Conservation (phyloP, 305 asterid genomes). For the Rubia peregrina region DNA sequence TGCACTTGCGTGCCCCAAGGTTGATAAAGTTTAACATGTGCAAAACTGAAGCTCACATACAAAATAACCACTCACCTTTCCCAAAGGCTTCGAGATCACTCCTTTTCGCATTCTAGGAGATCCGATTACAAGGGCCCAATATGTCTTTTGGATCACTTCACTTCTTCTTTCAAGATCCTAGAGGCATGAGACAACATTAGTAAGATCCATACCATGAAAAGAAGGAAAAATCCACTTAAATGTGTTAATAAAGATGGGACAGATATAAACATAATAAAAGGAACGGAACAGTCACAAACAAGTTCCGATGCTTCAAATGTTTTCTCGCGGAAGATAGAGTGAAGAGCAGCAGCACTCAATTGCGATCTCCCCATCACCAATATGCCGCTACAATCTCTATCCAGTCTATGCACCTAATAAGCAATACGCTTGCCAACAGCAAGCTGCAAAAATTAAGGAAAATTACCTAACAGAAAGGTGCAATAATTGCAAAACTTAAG, state of each 20-base stretch:
- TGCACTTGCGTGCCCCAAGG: neutral
- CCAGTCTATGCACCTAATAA: slow-evolving; percentile 90
- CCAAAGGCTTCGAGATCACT: slow-evolving; percentile 58
- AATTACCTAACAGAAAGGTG: slow-evolving; percentile 10
- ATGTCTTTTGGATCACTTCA: slow-evolving; percentile 54
- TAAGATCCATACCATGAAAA: slow-evolving; percentile 3
- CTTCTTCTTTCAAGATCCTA: slow-evolving; percentile 44
- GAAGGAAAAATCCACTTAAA: neutral
- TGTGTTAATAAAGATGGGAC: neutral
- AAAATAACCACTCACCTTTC: slow-evolving; percentile 47
- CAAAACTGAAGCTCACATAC: slow-evolving; percentile 1
- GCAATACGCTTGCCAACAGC: slow-evolving; percentile 37
- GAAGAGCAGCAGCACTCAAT: slow-evolving; percentile 66
- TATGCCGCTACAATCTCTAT: slow-evolving; percentile 91
- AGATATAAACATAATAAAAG: neutral
- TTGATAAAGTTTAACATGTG: neutral
- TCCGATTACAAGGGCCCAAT: slow-evolving; percentile 93
- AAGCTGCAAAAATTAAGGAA: slow-evolving; percentile 22
- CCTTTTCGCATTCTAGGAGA: slow-evolving; percentile 71
- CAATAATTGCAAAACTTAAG: neutral
- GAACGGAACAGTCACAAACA: slow-evolving; percentile 28
- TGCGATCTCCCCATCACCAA: slow-evolving; percentile 92
- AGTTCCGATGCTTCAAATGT: slow-evolving; percentile 55
- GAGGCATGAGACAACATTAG: slow-evolving; percentile 11
- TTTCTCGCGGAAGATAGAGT: slow-evolving; percentile 91